These are phyloP conservation scores for Heimioporus retisporus DNA, from an alignment of 1,284 basidiomycete species.

Conservation along the genomic window DNA sequence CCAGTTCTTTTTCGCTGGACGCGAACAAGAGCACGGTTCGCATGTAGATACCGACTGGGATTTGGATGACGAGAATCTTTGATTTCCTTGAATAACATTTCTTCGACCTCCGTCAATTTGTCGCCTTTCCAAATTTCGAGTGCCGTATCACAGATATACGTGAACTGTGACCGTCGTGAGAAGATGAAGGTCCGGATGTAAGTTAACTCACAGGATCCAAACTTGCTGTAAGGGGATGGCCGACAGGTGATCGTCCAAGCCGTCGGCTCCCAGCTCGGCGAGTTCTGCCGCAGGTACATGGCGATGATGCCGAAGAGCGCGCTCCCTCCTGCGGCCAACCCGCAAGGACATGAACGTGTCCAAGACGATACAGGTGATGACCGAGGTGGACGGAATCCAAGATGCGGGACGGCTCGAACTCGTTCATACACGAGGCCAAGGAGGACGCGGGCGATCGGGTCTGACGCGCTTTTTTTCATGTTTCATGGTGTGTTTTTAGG, in stretches of 20 bases:
- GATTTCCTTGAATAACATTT: slow-evolving; percentile 17
- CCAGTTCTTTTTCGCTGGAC: slow-evolving; percentile 8
- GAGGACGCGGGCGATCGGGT: too few relatives aligned
- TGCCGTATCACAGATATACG: slow-evolving; percentile 10
- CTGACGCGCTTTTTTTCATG: too few relatives aligned
- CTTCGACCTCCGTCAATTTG: slow-evolving; percentile 11
- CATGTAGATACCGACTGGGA: slow-evolving; percentile 6
- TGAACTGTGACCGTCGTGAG: slow-evolving; percentile 12
- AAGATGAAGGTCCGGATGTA: not conserved
- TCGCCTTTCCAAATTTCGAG: slow-evolving; percentile 15
- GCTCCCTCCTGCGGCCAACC: not conserved
- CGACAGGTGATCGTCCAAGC: slow-evolving; percentile 15
- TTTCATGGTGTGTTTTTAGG: too few relatives aligned
- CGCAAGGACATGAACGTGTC: too few relatives aligned
- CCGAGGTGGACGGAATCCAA: too few relatives aligned
- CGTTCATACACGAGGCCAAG: too few relatives aligned
- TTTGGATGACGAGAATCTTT: not conserved
- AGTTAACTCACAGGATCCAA: slow-evolving; percentile 14
- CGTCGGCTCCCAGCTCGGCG: slow-evolving; percentile 20
- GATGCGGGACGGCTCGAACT: too few relatives aligned
- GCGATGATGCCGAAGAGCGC: slow-evolving; percentile 39
- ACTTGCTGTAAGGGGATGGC: not conserved
- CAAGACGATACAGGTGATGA: too few relatives aligned
- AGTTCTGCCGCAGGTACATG: slow-evolving; percentile 34
- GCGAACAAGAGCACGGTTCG: slow-evolving; percentile 23